These are phyloP conservation scores for Quercus alba DNA, from an alignment of 306 rosid species.

Conservation along the genomic window DNA sequence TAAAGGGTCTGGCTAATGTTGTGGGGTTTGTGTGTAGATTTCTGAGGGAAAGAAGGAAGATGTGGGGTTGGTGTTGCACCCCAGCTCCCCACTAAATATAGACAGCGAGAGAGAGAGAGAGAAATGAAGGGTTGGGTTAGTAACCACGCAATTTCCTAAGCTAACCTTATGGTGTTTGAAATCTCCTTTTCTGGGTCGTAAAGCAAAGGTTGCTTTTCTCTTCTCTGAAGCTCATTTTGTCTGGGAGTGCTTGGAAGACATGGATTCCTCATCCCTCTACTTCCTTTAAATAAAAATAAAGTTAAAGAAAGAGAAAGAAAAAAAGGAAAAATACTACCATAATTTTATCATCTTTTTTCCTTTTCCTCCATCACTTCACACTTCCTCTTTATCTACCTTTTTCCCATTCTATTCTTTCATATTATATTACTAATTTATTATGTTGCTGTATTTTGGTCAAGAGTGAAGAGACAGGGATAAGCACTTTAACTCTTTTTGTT, in stretches of 20 bases:
- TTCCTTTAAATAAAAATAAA: slow-evolving; percentile 37
- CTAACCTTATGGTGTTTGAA: slow-evolving; percentile 76
- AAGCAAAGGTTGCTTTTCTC: slow-evolving; percentile 81
- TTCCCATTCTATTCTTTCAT: slow-evolving; percentile 22
- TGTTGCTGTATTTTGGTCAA: slow-evolving; percentile 4
- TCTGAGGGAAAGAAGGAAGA: slow-evolving; percentile 53
- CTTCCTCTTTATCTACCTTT: slow-evolving; percentile 16
- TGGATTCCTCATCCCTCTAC: slow-evolving; percentile 74
- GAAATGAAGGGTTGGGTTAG: slow-evolving; percentile 21
- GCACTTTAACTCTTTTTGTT: slow-evolving; percentile 43
- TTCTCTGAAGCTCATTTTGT: slow-evolving; percentile 87
- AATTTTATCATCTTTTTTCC: slow-evolving; percentile 40
- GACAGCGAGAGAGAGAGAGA: slow-evolving; percentile 25
- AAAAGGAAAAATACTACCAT: slow-evolving; percentile 40
- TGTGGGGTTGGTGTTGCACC: slow-evolving; percentile 75
- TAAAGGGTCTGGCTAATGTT: slow-evolving; percentile 41
- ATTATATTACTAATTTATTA: slow-evolving; percentile 36
- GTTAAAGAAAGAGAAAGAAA: slow-evolving; percentile 25
- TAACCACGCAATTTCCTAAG: slow-evolving; percentile 94
- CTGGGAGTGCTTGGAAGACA: slow-evolving; percentile 85
- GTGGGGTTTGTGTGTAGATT: slow-evolving; percentile 32
- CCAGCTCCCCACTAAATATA: slow-evolving; percentile 56
- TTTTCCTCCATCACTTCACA: slow-evolving; percentile 35
- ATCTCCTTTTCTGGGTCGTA: slow-evolving; percentile 95
- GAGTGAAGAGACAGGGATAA: slow-evolving; percentile 32